A percentile compares a stretch with the other conserved stretches of the same genome.
Evolutionary conservation across 257 asterid genomes (phyloP).

Genomic region (Nicotiana noctiflora): DNA sequence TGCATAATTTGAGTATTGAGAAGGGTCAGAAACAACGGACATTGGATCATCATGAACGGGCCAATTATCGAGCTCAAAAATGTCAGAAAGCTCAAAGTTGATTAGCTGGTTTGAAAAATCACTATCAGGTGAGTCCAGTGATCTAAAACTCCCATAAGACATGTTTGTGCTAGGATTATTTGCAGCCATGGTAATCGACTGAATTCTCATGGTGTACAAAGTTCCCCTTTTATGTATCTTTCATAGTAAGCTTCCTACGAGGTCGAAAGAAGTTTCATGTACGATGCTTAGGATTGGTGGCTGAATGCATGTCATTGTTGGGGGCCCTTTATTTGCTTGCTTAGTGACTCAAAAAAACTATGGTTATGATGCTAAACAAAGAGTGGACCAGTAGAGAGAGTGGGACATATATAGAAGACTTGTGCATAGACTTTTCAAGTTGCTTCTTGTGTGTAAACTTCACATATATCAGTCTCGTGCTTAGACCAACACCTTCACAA

Average conservation of each 20-base stretch:
- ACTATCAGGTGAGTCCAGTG: conserved; percentile 2
- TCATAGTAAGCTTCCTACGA: conserved; percentile 48
- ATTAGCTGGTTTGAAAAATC: conserved; percentile 12
- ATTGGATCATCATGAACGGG: conserved; percentile 32
- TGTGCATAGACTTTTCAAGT: conserved; percentile 42
- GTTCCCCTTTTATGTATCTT: conserved; percentile 9
- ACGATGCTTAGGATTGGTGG: neutral
- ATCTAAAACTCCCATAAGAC: conserved; percentile 12
- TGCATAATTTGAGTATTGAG: conserved; percentile 27
- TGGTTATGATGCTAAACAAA: conserved; percentile 14
- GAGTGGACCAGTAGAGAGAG: conserved; percentile 4
- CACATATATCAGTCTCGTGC: conserved; percentile 29
- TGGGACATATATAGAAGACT: conserved; percentile 45
- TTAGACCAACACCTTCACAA: conserved; percentile 27
- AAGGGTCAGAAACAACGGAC: conserved; percentile 22
- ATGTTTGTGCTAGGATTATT: conserved; percentile 13
- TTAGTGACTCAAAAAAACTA: neutral
- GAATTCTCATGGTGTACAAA: neutral
- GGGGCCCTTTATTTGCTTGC: neutral
- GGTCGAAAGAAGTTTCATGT: conserved; percentile 57
- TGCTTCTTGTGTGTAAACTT: neutral
- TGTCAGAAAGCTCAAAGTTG: conserved; percentile 44
- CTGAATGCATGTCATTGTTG: neutral
- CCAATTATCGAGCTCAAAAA: conserved; percentile 56
- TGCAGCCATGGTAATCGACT: conserved; percentile 32